These are phyloP conservation scores for Botryosphaeria dothidea DNA, from an alignment of 2,329 filamentous ascomycete species.

Conservation along the genomic window DNA sequence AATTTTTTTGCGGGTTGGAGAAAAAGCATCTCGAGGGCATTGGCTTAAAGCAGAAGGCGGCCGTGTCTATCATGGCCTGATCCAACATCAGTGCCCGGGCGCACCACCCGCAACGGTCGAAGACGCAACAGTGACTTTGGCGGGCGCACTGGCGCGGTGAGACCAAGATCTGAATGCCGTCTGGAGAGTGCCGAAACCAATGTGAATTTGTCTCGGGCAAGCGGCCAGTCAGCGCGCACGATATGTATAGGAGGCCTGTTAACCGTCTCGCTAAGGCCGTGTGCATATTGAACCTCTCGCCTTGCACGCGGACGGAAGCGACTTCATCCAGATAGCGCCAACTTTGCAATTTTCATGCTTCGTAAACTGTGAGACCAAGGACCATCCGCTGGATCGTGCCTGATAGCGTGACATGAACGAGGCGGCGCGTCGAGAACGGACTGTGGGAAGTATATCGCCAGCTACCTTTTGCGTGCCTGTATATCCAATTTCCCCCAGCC, in stretches of 20 bases:
- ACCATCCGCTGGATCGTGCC: not conserved
- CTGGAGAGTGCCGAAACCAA: conserved; percentile 11
- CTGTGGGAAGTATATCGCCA: conserved; percentile 15
- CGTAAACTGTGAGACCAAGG: conserved; percentile 8
- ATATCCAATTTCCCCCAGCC: conserved; percentile 17
- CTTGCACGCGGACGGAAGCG: not conserved
- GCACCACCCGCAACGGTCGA: conserved; percentile 12
- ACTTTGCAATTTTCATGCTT: conserved; percentile 13
- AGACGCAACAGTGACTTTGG: conserved; percentile 3
- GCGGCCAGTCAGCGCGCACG: not conserved
- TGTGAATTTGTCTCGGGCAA: not conserved
- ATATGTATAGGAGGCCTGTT: conserved; percentile 10
- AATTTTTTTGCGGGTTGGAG: conserved; percentile 8
- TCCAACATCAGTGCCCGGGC: conserved; percentile 11
- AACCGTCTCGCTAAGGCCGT: not conserved
- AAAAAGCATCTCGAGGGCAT: conserved; percentile 13
- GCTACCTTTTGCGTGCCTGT: conserved; percentile 12
- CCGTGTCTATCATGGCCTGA: conserved; percentile 19
- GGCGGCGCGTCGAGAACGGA: not conserved
- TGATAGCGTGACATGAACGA: not conserved
- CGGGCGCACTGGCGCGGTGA: conserved; percentile 3
- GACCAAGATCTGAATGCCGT: conserved; percentile 16
- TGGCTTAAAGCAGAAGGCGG: not conserved
- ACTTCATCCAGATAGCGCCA: not conserved
- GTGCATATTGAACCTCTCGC: not conserved